Conservation (phyloP, 2,329 filamentous ascomycete species). For the Pseudogymnoascus sp. region DNA sequence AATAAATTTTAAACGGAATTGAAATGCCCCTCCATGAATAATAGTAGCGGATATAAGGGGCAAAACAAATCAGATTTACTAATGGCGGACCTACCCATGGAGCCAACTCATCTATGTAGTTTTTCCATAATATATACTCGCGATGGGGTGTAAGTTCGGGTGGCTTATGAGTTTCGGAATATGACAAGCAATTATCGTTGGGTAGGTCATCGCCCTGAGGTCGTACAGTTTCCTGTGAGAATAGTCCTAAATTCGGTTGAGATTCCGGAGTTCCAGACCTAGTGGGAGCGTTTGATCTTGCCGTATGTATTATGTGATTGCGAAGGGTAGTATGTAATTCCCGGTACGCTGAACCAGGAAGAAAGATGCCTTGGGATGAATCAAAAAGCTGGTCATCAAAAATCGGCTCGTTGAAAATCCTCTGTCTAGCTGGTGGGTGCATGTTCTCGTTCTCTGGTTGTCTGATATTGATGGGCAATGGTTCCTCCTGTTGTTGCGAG, state of each 20-base stretch:
- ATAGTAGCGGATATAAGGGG: no score
- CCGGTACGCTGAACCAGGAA: constrained; percentile 39
- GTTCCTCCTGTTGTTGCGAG: background rate
- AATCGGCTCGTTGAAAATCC: background rate
- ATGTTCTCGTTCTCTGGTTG: background rate
- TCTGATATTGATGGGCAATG: background rate
- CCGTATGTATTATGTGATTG: constrained; percentile 37
- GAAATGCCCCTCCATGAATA: no score
- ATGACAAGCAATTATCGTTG: constrained; percentile 10
- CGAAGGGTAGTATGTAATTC: constrained; percentile 38
- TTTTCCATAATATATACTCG: constrained; percentile 32
- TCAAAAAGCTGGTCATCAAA: constrained; percentile 13
- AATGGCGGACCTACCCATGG: constrained; percentile 25
- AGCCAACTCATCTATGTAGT: constrained; percentile 35
- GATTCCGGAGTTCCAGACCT: constrained; percentile 21
- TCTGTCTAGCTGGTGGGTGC: background rate
- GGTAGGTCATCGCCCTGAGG: constrained; percentile 9
- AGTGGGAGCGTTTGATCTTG: constrained; percentile 33
- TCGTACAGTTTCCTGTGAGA: background rate
- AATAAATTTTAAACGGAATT: no score
- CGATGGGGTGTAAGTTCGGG: constrained; percentile 25
- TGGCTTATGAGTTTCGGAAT: constrained; percentile 17
- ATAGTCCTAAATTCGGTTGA: constrained; percentile 13
- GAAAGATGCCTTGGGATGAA: constrained; percentile 32
- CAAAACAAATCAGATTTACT: no score